These are phyloP conservation scores for Sarocladiaceae sp. DNA, from an alignment of 2,329 filamentous ascomycete genomes.

Conservation along the genomic window DNA sequence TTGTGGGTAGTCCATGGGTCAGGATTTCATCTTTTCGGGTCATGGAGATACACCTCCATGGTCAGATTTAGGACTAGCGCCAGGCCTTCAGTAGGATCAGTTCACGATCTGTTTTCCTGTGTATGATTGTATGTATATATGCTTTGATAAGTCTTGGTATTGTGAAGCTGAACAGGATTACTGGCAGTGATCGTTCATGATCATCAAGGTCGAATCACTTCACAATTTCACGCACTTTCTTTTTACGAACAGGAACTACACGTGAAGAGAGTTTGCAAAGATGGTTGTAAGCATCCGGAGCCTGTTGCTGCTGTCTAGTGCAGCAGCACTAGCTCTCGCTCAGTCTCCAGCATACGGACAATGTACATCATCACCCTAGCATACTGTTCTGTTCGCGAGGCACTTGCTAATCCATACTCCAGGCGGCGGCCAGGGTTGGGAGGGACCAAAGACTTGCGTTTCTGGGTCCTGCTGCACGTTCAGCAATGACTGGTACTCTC, in stretches of 20 bases:
- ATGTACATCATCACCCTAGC: neutral
- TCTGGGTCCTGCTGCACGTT: conserved; percentile 9
- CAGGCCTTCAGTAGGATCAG: neutral
- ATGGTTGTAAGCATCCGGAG: neutral
- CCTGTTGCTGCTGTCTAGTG: neutral
- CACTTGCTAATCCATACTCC: neutral
- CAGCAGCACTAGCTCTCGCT: neutral
- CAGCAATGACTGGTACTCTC: conserved; percentile 9
- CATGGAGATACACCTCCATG: too few species aligned
- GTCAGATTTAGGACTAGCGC: neutral
- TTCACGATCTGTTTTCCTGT: too few species aligned
- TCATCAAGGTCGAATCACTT: too few species aligned
- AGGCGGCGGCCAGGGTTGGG: conserved; percentile 8
- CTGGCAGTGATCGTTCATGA: too few species aligned
- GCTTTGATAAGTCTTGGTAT: too few species aligned
- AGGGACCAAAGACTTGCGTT: conserved; percentile 8
- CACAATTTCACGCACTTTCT: too few species aligned
- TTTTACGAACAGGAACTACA: too few species aligned
- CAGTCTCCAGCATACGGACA: conserved; percentile 3
- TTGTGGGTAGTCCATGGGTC: too few species aligned
- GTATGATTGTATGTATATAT: too few species aligned
- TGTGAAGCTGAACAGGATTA: too few species aligned
- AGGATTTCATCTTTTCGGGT: too few species aligned
- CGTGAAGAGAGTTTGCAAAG: neutral
- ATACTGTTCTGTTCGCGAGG: neutral